These are phyloP conservation scores for Hapsidospora chrysogenum DNA, from an alignment of 495 filamentous ascomycete species.

Conservation along the genomic window DNA sequence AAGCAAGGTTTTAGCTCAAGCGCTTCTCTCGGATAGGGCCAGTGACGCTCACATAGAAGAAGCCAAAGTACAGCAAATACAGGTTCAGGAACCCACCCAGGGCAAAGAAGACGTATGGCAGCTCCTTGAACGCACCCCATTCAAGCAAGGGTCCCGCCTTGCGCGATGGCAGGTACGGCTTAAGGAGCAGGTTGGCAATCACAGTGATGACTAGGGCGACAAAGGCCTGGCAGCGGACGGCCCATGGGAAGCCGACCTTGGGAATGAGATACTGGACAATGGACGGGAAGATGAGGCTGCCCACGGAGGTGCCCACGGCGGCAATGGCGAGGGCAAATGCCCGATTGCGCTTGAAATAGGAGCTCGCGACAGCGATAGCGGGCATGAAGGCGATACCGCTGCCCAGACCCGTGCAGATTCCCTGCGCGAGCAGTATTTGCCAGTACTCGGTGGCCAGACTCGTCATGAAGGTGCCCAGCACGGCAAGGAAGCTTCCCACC, in stretches of 20 bases:
- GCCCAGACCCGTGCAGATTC: slow-evolving; percentile 21
- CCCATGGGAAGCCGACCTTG: slow-evolving; percentile 25
- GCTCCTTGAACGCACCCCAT: slow-evolving; percentile 23
- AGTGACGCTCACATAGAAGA: slow-evolving; percentile 22
- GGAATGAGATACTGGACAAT: slow-evolving; percentile 25
- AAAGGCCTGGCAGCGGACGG: slow-evolving; percentile 22
- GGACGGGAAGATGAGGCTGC: slow-evolving; percentile 24
- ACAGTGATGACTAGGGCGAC: slow-evolving; percentile 17
- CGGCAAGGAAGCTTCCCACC: slow-evolving; percentile 16
- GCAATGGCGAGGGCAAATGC: slow-evolving; percentile 18
- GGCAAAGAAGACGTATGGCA: slow-evolving; percentile 19
- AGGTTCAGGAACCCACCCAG: slow-evolving; percentile 22
- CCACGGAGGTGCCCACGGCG: slow-evolving; percentile 23
- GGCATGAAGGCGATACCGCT: slow-evolving; percentile 28
- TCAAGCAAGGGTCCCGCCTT: slow-evolving; percentile 20
- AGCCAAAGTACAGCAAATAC: slow-evolving; percentile 27
- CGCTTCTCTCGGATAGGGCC: neutral
- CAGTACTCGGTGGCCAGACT: slow-evolving; percentile 21
- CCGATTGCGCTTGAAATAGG: slow-evolving; percentile 22
- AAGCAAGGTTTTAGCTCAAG: too few relatives aligned
- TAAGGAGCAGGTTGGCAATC: slow-evolving; percentile 13
- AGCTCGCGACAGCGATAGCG: slow-evolving; percentile 18
- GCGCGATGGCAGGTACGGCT: slow-evolving; percentile 15
- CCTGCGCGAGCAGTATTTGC: slow-evolving; percentile 29
- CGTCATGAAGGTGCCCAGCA: slow-evolving; percentile 26